Percentiles rank a stretch among this genome's conserved stretches.
Evolutionary conservation across 1,139 yeast genomes (phyloP).

Genomic region (Yamadazyma atlantica): DNA sequence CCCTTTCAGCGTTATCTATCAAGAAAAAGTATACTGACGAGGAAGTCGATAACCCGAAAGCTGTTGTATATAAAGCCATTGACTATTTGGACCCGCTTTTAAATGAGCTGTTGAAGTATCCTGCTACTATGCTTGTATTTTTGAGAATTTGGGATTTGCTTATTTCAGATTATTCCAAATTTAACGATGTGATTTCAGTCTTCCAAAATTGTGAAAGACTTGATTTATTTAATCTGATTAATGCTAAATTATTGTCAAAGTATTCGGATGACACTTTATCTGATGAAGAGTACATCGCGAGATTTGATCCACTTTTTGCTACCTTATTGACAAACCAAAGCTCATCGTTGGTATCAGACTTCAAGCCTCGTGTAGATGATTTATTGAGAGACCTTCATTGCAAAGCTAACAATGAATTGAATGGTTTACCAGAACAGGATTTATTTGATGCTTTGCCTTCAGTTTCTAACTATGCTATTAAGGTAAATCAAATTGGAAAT

Average conservation of each 20-base stretch:
- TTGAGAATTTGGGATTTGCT: constrained; percentile 32
- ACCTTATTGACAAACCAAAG: constrained; percentile 11
- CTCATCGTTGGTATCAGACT: not conserved
- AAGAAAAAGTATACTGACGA: constrained; percentile 19
- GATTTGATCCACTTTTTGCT: constrained; percentile 11
- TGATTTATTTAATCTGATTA: constrained; percentile 27
- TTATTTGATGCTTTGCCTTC: constrained; percentile 12
- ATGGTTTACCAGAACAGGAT: not conserved
- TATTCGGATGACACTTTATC: constrained; percentile 15
- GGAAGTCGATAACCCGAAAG: constrained; percentile 19
- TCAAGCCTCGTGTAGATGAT: not conserved
- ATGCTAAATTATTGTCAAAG: constrained; percentile 23
- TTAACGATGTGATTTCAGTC: constrained; percentile 20
- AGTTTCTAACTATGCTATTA: constrained; percentile 20
- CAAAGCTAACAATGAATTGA: not conserved
- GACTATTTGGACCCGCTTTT: constrained; percentile 25
- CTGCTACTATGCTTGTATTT: constrained; percentile 20
- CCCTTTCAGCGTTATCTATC: constrained; percentile 18
- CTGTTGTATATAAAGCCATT: constrained; percentile 22
- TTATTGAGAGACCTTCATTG: not conserved
- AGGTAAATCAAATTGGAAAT: constrained; percentile 30
- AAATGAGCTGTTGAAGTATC: constrained; percentile 20
- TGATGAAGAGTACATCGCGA: not conserved
- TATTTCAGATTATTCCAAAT: constrained; percentile 17
- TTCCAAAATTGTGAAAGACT: constrained; percentile 13